Conservation (phyloP, 2,329 filamentous ascomycete species). For the Leptographium galeiforme region DNA sequence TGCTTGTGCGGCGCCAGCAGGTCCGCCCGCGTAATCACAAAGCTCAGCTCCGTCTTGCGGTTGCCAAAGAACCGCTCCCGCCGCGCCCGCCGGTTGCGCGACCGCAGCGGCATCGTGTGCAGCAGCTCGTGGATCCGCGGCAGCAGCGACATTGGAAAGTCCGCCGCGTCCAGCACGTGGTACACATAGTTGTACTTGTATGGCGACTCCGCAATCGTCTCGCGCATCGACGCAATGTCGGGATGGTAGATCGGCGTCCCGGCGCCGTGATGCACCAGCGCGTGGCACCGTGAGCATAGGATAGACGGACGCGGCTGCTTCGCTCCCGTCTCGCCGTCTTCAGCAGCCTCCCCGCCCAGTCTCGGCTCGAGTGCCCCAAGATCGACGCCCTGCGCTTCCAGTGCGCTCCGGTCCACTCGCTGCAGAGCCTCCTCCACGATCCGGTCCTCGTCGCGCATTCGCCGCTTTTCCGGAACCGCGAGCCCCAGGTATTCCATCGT, state of each 20-base stretch:
- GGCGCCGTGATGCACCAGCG: slow-evolving; percentile 60
- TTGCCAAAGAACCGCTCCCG: slow-evolving; percentile 51
- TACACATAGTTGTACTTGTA: slow-evolving; percentile 90
- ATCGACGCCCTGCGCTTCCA: slow-evolving; percentile 29
- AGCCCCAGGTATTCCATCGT: slow-evolving; percentile 34
- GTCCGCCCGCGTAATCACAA: slow-evolving; percentile 83
- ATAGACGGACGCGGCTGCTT: slow-evolving; percentile 25
- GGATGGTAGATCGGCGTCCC: slow-evolving; percentile 68
- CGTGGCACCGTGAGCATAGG: slow-evolving; percentile 79
- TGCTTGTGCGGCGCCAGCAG: slow-evolving; percentile 71
- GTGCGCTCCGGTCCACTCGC: slow-evolving; percentile 24
- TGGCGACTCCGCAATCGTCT: slow-evolving; percentile 78
- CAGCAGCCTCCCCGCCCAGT: neutral
- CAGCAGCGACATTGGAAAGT: slow-evolving; percentile 89
- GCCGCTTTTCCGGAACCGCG: slow-evolving; percentile 13
- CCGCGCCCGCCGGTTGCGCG: slow-evolving; percentile 66
- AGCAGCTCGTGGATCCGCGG: slow-evolving; percentile 61
- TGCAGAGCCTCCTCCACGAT: slow-evolving; percentile 33
- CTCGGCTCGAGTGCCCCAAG: slow-evolving; percentile 20
- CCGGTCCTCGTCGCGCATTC: slow-evolving; percentile 25
- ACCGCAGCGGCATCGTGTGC: slow-evolving; percentile 58
- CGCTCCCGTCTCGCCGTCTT: neutral
- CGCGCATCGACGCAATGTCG: slow-evolving; percentile 63
- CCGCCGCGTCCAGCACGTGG: slow-evolving; percentile 86
- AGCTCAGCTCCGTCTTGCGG: slow-evolving; percentile 65